Conservation (phyloP, 805 yeast species). For the Clavispora phyllophila region DNA sequence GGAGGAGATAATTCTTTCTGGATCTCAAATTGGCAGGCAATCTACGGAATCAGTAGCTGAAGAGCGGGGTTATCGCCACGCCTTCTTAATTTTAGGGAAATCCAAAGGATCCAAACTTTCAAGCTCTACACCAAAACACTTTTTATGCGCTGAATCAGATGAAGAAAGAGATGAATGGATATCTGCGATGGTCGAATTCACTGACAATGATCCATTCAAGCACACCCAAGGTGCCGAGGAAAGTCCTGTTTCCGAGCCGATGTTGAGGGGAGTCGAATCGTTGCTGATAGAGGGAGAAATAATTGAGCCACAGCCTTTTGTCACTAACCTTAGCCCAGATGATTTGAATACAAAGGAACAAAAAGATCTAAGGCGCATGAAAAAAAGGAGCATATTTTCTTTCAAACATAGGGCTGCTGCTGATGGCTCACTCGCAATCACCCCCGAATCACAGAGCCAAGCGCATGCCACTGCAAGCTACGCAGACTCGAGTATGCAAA, state of each 20-base stretch:
- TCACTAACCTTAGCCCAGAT: background rate
- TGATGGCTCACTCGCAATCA: background rate
- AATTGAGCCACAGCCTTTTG: background rate
- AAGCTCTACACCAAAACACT: constrained; percentile 45
- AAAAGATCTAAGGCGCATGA: constrained; percentile 29
- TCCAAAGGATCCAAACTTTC: constrained; percentile 31
- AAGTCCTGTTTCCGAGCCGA: background rate
- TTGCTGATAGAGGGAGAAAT: background rate
- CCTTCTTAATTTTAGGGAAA: constrained; percentile 50
- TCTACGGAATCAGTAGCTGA: constrained; percentile 37
- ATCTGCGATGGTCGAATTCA: constrained; percentile 33
- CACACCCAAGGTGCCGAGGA: background rate
- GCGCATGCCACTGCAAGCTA: background rate
- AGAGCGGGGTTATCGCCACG: constrained; percentile 52
- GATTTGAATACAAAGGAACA: constrained; percentile 24
- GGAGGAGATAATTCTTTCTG: constrained; percentile 47
- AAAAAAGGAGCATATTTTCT: constrained; percentile 58
- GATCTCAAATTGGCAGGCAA: constrained; percentile 55
- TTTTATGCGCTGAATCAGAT: constrained; percentile 75
- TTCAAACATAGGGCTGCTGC: constrained; percentile 32
- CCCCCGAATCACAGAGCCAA: background rate
- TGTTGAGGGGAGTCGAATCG: background rate
- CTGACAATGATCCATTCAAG: constrained; percentile 17
- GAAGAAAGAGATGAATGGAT: constrained; percentile 75
- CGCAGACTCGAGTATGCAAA: constrained; percentile 12